Evolutionary conservation across 1,284 basidiomycete species (phyloP).

Genomic region (Leccinum proliferum): DNA sequence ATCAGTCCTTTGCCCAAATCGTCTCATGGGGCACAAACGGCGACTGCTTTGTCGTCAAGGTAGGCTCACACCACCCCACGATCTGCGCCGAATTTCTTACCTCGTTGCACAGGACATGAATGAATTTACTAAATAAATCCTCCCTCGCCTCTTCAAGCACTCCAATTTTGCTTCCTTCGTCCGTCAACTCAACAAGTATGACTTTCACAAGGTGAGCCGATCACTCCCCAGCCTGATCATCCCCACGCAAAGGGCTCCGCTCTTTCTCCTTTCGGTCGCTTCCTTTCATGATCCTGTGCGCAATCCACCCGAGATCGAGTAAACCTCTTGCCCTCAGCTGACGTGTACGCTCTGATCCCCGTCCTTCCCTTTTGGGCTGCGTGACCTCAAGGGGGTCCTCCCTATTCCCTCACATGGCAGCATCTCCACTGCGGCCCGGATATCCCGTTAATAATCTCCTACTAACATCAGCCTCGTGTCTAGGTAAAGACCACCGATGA

Average conservation of each 20-base stretch:
- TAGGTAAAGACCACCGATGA: slow-evolving; percentile 79
- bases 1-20: slow-evolving; percentile 65
- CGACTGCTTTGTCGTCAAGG: slow-evolving; percentile 92
- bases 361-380: slow-evolving; percentile 5
- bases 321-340: slow-evolving; percentile 6
- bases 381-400: slow-evolving; percentile 12
- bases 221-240: slow-evolving; percentile 2
- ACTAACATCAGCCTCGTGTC: slow-evolving; percentile 5
- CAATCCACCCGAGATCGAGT: slow-evolving; percentile 13
- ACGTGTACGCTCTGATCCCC: slow-evolving; percentile 8
- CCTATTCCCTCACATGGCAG: not conserved
- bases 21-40: slow-evolving; percentile 87
- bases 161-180: slow-evolving; percentile 96
- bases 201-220: slow-evolving; percentile 84
- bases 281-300: slow-evolving; percentile 7
- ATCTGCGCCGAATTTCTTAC: slow-evolving; percentile 5
- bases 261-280: slow-evolving; percentile 5
- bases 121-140: slow-evolving; percentile 91
- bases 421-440: slow-evolving; percentile 1
- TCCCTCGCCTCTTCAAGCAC: slow-evolving; percentile 95
- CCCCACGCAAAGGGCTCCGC: not conserved
- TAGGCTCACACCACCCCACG: slow-evolving; percentile 16
- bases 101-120: slow-evolving; percentile 75
- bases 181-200: slow-evolving; percentile 96
- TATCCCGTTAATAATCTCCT: not conserved